phyloP scores from a whole-genome alignment of 2,329 filamentous ascomycete species.

The Pleoardoris graminearum region DNA sequence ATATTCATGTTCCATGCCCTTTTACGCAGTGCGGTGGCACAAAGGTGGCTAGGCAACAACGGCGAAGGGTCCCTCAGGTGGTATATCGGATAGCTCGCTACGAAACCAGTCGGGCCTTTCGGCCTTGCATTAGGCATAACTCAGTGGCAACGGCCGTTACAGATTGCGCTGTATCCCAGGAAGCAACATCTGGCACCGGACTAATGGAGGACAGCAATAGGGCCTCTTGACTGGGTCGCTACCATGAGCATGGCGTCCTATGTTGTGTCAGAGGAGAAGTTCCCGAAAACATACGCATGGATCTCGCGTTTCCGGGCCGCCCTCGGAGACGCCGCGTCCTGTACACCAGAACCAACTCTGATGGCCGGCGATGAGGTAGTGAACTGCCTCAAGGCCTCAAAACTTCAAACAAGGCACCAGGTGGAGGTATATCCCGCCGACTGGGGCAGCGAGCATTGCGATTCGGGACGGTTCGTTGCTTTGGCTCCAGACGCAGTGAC shows the following conservation, averaged over 20 bases:
- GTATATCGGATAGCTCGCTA: constrained; percentile 2
- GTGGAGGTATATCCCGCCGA: constrained; percentile 48
- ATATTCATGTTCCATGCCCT: neutral
- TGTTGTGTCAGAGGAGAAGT: constrained; percentile 56
- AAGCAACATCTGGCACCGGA: constrained; percentile 1
- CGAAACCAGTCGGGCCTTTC: neutral
- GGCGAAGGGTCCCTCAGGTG: neutral
- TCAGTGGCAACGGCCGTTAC: neutral
- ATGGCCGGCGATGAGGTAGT: constrained; percentile 61
- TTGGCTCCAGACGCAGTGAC: constrained; percentile 28
- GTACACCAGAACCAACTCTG: constrained; percentile 46
- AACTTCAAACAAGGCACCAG: constrained; percentile 56
- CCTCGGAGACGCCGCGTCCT: constrained; percentile 49
- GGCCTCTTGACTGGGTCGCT: constrained; percentile 66
- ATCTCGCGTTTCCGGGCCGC: constrained; percentile 62
- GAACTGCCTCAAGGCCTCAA: constrained; percentile 51
- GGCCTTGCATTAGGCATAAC: constrained; percentile 4
- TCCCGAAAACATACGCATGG: constrained; percentile 67
- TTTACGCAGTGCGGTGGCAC: neutral
- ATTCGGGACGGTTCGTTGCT: constrained; percentile 28
- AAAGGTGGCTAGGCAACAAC: neutral
- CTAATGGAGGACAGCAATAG: constrained; percentile 52
- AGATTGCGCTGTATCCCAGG: constrained; percentile 2
- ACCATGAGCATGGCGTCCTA: constrained; percentile 59
- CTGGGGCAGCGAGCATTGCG: constrained; percentile 25